phyloP scores from a whole-genome alignment of 2,329 filamentous ascomycete genomes.

The Didymella keratinophila region DNA sequence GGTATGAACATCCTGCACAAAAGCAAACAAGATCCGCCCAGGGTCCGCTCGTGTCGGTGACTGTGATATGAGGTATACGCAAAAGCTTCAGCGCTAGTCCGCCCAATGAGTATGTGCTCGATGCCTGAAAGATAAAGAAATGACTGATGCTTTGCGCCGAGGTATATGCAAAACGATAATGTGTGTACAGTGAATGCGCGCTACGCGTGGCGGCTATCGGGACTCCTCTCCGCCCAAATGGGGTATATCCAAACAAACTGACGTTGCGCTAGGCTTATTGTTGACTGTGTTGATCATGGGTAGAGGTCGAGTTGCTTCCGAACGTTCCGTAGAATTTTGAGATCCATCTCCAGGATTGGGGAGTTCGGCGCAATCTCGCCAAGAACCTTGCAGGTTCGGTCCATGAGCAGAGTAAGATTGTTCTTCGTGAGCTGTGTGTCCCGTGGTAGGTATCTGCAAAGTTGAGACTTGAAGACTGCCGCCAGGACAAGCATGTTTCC shows the following conservation, averaged over 20 bases:
- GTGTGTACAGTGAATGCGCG: slow-evolving; percentile 20
- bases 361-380: slow-evolving; percentile 73
- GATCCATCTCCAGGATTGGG: slow-evolving; percentile 76
- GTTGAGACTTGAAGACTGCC: slow-evolving; percentile 73
- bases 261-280: slow-evolving; percentile 8
- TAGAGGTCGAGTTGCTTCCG: slow-evolving; percentile 31
- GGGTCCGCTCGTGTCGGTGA: slow-evolving; percentile 17
- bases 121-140: slow-evolving; percentile 21
- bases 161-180: slow-evolving; percentile 23
- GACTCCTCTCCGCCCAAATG: slow-evolving; percentile 8
- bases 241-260: slow-evolving; percentile 22
- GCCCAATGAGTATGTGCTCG: slow-evolving; percentile 32
- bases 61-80: slow-evolving; percentile 22
- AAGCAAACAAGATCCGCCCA: slow-evolving; percentile 26
- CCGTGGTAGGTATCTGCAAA: slow-evolving; percentile 43
- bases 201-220: slow-evolving; percentile 14
- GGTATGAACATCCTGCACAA: slow-evolving; percentile 21
- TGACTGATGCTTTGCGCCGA: slow-evolving; percentile 23
- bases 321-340: slow-evolving; percentile 70
- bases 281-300: slow-evolving; percentile 6
- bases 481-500: slow-evolving; percentile 92
- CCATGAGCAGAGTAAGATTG: slow-evolving; percentile 38
- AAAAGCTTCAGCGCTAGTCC: slow-evolving; percentile 38
- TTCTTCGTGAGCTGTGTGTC: slow-evolving; percentile 36
- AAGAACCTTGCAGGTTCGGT: slow-evolving; percentile 76